A percentile compares a stretch with the other conserved stretches of the same genome.
phyloP scores from a whole-genome alignment of 805 yeast genomes.

The Metschnikowia gelsemii region DNA sequence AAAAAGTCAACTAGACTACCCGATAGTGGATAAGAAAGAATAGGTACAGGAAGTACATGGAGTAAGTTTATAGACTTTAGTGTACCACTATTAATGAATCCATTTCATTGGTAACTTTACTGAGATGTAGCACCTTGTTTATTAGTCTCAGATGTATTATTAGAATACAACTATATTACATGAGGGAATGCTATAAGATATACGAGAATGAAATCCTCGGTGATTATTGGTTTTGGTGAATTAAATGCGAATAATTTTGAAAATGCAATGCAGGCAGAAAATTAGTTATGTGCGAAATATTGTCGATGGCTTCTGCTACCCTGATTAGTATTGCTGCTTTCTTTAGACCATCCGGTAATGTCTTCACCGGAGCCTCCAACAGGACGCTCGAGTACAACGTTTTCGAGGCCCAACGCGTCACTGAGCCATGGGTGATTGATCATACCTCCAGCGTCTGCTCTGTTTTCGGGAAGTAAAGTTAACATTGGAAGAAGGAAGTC shows the following conservation, averaged over 20 bases:
- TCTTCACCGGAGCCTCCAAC: slow-evolving; percentile 82
- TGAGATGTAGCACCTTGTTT: too few relatives aligned
- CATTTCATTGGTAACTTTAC: too few relatives aligned
- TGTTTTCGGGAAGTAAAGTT: slow-evolving; percentile 65
- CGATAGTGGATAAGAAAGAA: too few relatives aligned
- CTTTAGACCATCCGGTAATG: slow-evolving; percentile 87
- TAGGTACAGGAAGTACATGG: too few relatives aligned
- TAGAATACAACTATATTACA: slow-evolving; percentile 7
- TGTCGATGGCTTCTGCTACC: slow-evolving; percentile 17
- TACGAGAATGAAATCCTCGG: slow-evolving; percentile 6
- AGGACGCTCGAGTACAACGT: slow-evolving; percentile 67
- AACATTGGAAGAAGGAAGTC: slow-evolving; percentile 86
- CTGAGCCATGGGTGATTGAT: slow-evolving; percentile 81
- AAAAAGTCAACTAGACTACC: too few relatives aligned
- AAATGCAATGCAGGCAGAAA: background rate
- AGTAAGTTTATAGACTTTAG: too few relatives aligned
- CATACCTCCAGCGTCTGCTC: slow-evolving; percentile 97
- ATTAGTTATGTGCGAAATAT: slow-evolving; percentile 5
- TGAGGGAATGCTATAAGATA: slow-evolving; percentile 5
- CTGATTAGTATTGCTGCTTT: slow-evolving; percentile 35
- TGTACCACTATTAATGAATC: too few relatives aligned
- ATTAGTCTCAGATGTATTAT: too few relatives aligned
- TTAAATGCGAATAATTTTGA: slow-evolving; percentile 6
- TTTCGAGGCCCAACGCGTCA: slow-evolving; percentile 75
- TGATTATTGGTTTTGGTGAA: background rate